These are phyloP conservation scores for Psidium friedrichsthalianum DNA, from an alignment of 345 rosid genomes.

Conservation along the genomic window DNA sequence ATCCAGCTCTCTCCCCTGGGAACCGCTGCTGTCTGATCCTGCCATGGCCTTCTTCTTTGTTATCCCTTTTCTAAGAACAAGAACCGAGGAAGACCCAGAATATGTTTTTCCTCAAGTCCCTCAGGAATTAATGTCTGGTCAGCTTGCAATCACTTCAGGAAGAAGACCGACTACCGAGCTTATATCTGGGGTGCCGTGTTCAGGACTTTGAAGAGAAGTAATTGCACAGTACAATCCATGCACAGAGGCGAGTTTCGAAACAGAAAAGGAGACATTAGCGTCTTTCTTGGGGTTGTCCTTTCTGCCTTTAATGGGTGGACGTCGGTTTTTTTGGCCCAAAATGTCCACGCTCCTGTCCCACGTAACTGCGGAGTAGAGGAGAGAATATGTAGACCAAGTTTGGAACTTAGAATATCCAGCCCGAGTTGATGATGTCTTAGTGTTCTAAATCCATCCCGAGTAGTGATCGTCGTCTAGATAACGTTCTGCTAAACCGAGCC, in stretches of 20 bases:
- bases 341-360: neutral
- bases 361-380: neutral
- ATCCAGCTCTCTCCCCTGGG: constrained; percentile 37
- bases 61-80: neutral
- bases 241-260: neutral
- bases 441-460: neutral
- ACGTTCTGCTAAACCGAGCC: neutral
- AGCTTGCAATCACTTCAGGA: neutral
- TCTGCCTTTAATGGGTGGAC: neutral
- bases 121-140: neutral
- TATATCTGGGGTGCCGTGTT: neutral
- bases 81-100: neutral
- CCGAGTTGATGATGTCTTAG: neutral
- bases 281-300: neutral
- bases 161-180: neutral
- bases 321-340: neutral
- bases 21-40: constrained; percentile 6
- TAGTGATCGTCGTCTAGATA: neutral
- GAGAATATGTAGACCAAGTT: neutral
- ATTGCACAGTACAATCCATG: neutral
- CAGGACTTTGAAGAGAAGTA: neutral
- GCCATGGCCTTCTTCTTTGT: neutral
- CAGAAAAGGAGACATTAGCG: neutral
- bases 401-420: neutral
- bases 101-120: neutral